Conservation (phyloP, 2,329 filamentous ascomycete species). For the Apiospora saccharicola region DNA sequence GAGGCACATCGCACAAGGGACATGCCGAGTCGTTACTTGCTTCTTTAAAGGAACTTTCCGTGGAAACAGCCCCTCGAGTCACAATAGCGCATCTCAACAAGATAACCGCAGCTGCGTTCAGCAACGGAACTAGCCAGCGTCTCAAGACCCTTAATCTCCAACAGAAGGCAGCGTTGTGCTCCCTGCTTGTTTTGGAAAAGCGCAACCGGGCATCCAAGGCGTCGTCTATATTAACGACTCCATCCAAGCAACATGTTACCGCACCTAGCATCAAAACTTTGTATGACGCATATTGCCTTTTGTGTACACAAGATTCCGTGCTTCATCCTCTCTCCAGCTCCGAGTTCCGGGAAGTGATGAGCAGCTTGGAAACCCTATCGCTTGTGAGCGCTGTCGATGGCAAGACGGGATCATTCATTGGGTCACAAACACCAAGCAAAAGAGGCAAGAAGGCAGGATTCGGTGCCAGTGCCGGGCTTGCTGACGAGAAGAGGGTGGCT, state of each 20-base stretch:
- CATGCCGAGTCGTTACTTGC: constrained; percentile 56
- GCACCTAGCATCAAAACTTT: constrained; percentile 85
- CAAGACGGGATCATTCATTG: constrained; percentile 71
- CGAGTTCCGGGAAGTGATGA: constrained; percentile 93
- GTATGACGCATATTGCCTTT: constrained; percentile 81
- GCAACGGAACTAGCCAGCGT: constrained; percentile 85
- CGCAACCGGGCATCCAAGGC: constrained; percentile 63
- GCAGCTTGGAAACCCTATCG: constrained; percentile 87
- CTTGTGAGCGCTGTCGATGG: constrained; percentile 75
- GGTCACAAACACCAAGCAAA: constrained; percentile 74
- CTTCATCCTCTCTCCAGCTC: constrained; percentile 88
- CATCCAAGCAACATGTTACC: constrained; percentile 65
- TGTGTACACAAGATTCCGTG: constrained; percentile 88
- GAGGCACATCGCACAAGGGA: constrained; percentile 47
- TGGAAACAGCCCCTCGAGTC: constrained; percentile 84
- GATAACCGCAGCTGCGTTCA: constrained; percentile 88
- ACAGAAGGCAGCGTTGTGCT: constrained; percentile 93
- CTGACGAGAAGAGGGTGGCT: constrained; percentile 79
- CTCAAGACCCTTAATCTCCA: constrained; percentile 91
- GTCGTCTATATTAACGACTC: constrained; percentile 54
- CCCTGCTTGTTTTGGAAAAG: constrained; percentile 86
- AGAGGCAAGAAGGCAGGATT: constrained; percentile 66
- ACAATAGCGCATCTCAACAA: constrained; percentile 91
- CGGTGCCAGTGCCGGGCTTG: constrained; percentile 52
- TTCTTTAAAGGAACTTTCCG: constrained; percentile 69